These are phyloP conservation scores for Suhomyces sp. DNA, from an alignment of 805 yeast genomes.

Conservation along the genomic window DNA sequence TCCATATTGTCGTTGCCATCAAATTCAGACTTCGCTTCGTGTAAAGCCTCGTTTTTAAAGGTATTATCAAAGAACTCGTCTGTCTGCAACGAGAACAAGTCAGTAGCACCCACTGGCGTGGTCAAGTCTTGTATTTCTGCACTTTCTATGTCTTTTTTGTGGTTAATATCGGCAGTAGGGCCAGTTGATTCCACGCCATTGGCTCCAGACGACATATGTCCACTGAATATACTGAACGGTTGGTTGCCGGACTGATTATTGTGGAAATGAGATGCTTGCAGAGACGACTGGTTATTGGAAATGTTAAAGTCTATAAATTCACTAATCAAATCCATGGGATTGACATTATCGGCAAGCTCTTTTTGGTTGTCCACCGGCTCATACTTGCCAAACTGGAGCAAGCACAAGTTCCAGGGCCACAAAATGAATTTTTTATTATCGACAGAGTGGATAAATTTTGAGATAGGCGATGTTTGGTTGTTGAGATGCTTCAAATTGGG, in stretches of 20 bases:
- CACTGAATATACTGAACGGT: slow-evolving; percentile 17
- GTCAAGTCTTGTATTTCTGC: slow-evolving; percentile 12
- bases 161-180: slow-evolving; percentile 9
- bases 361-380: slow-evolving; percentile 10
- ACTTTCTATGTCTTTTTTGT: slow-evolving; percentile 13
- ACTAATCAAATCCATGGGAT: slow-evolving; percentile 34
- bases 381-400: slow-evolving; percentile 48
- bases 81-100: slow-evolving; percentile 12
- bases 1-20: slow-evolving; percentile 20
- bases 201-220: slow-evolving; percentile 5
- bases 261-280: not conserved
- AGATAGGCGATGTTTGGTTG: slow-evolving; percentile 61
- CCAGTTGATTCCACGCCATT: slow-evolving; percentile 10
- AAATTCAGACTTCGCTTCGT: slow-evolving; percentile 1
- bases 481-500: slow-evolving; percentile 69
- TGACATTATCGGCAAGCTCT: slow-evolving; percentile 4
- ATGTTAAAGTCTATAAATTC: slow-evolving; percentile 36
- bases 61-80: slow-evolving; percentile 11
- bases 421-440: slow-evolving; percentile 54
- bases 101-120: slow-evolving; percentile 12
- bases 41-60: not conserved
- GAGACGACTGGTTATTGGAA: slow-evolving; percentile 14
- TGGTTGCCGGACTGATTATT: not conserved
- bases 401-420: slow-evolving; percentile 73
- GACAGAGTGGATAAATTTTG: slow-evolving; percentile 54